Conservation (phyloP, 2,329 filamentous ascomycete species). For the Monosporascus sp. region DNA sequence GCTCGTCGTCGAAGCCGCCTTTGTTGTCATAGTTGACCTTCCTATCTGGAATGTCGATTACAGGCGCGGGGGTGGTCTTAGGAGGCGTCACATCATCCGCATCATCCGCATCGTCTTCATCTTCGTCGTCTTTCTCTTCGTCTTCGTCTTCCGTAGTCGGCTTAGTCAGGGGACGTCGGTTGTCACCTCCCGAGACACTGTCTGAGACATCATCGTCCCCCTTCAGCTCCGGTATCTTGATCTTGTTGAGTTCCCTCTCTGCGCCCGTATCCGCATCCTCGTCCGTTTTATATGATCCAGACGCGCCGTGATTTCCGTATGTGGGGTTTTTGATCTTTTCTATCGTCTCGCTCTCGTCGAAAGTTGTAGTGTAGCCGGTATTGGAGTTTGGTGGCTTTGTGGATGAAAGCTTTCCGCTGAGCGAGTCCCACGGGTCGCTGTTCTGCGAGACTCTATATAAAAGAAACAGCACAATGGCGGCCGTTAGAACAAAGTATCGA, state of each 20-base stretch:
- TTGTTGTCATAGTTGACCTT: constrained; percentile 21
- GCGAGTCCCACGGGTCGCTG: constrained; percentile 22
- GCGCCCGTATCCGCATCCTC: neutral
- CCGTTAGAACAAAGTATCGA: constrained; percentile 23
- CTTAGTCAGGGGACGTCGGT: constrained; percentile 11
- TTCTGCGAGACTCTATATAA: constrained; percentile 19
- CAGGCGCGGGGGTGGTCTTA: constrained; percentile 17
- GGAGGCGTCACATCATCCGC: neutral
- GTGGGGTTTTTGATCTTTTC: neutral
- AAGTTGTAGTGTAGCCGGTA: constrained; percentile 6
- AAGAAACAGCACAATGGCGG: constrained; percentile 21
- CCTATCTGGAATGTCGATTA: constrained; percentile 25
- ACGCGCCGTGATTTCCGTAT: neutral
- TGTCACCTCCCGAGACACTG: constrained; percentile 12
- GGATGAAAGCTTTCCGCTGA: constrained; percentile 15
- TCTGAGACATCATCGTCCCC: constrained; percentile 19
- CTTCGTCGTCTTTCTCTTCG: constrained; percentile 15
- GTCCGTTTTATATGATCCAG: neutral
- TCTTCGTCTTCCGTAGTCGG: constrained; percentile 8
- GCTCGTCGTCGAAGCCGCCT: constrained; percentile 15
- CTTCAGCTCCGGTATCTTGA: constrained; percentile 25
- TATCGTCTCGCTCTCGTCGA: constrained; percentile 1
- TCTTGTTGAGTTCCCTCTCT: constrained; percentile 3
- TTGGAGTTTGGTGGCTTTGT: constrained; percentile 8
- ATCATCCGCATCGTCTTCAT: constrained; percentile 16